These are phyloP conservation scores for Narthecium ossifragum DNA, from an alignment of 106 monocot genomes.

Conservation along the genomic window DNA sequence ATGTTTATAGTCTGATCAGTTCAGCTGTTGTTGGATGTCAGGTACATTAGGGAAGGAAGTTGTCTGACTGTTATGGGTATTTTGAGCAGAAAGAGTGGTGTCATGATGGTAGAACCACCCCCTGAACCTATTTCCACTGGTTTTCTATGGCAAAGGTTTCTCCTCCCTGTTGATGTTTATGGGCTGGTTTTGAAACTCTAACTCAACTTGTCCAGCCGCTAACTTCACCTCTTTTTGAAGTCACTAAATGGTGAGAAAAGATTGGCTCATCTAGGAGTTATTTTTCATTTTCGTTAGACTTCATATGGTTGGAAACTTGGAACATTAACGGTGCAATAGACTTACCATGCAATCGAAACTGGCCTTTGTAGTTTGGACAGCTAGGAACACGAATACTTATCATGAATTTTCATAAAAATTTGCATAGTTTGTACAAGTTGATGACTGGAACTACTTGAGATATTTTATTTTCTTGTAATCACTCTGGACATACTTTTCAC, in stretches of 20 bases:
- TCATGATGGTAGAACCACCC: constrained; percentile 48
- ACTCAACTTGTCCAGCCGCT: constrained; percentile 7
- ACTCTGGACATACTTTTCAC: too few relatives aligned
- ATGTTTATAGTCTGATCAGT: background rate
- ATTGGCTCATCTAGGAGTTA: too few relatives aligned
- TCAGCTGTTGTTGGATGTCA: constrained; percentile 12
- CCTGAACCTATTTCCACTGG: constrained; percentile 56
- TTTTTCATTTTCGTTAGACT: too few relatives aligned
- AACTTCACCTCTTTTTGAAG: constrained; percentile 7
- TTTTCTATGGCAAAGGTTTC: constrained; percentile 43
- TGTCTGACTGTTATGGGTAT: constrained; percentile 68
- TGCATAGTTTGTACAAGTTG: too few relatives aligned
- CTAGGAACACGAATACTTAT: too few relatives aligned
- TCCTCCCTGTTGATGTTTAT: constrained; percentile 66
- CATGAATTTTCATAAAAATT: too few relatives aligned
- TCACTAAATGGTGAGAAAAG: constrained; percentile 1
- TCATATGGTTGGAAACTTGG: too few relatives aligned
- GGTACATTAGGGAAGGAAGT: constrained; percentile 67
- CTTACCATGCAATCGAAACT: too few relatives aligned
- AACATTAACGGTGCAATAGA: too few relatives aligned
- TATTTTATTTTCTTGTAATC: too few relatives aligned
- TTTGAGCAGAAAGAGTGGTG: constrained; percentile 41
- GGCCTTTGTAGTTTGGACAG: too few relatives aligned
- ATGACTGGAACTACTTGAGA: too few relatives aligned
- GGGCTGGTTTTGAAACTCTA: constrained; percentile 48